phyloP scores from a whole-genome alignment of 495 filamentous ascomycete species.

The Trichoderma erinaceum region DNA sequence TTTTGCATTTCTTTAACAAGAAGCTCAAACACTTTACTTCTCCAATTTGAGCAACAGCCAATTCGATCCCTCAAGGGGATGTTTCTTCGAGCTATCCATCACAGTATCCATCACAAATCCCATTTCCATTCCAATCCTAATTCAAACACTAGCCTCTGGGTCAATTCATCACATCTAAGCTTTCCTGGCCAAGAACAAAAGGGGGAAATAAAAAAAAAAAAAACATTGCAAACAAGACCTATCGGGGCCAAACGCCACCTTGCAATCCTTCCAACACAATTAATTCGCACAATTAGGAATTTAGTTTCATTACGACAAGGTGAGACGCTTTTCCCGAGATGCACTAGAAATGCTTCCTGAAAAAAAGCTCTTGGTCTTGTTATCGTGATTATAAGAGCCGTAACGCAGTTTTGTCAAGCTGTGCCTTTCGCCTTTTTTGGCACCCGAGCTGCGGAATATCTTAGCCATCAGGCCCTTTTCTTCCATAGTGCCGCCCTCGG shows the following conservation, averaged over 20 bases:
- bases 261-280: not conserved
- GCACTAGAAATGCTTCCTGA: constrained; percentile 17
- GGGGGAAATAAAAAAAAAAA: not conserved
- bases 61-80: not conserved
- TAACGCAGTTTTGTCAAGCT: constrained; percentile 23
- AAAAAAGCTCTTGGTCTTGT: constrained; percentile 16
- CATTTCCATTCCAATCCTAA: not conserved
- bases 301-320: constrained; percentile 11
- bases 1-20: too few relatives aligned
- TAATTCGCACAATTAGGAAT: not conserved
- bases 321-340: constrained; percentile 11
- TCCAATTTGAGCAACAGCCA: too few relatives aligned
- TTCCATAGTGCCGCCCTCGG: constrained; percentile 29
- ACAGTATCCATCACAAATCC: not conserved
- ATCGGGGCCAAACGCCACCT: not conserved
- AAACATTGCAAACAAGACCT: not conserved
- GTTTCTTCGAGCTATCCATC: not conserved
- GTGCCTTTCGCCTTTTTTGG: constrained; percentile 22
- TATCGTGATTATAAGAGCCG: constrained; percentile 18
- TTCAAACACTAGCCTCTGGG: not conserved
- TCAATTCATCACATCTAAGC: not conserved
- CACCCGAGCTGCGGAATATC: constrained; percentile 17
- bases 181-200: not conserved
- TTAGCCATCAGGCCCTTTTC: constrained; percentile 12
- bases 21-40: too few relatives aligned